Evolutionary conservation across 2,329 filamentous ascomycete genomes (phyloP), one percentile per base, ranked within the genome.

Genomic region (Alternaria arbusti): DNA sequence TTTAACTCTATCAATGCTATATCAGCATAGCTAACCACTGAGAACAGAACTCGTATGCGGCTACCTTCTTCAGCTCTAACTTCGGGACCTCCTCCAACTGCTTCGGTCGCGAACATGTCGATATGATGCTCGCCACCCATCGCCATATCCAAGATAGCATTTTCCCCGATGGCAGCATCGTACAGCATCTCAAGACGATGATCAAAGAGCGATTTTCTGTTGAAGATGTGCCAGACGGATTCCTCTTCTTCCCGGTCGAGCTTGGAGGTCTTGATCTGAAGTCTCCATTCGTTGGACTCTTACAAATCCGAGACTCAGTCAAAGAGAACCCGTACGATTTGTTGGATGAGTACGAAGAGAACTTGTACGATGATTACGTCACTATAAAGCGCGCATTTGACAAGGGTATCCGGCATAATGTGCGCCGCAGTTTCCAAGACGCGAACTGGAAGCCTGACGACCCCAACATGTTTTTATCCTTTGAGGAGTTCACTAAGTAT

Each of bases 131-230:
- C 4, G 73, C 77, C 4, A 85, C 84, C 0, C 84, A 86, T 65
- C 74, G 82, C 17, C 83, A 80, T 26, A 85, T 85, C 40, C 85
- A 88, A 67, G 74, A 81, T 9, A 76, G 79, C 44, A 77, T 87
- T 6, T 87, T 87, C 55, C 73, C 72, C 4, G 72, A 74, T 15
- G 67, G 74, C 0, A 77, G 73, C 32, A 74, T 80, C 1, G 74
- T 76, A 0, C 66, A 76, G 12, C 74, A 79, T 45, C 68, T 81
- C 28, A 86, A 87, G 54, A 77, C 79, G 13, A 79, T 82, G 7
- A 85, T 91, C 11, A 69, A 79, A 5, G 72, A 83, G 9, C 84
- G 86, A 0, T 91, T 90, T 64, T 78, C 79, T 3, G 79, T 85
- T 12, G 66, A 75, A 2, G 73, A 83, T 61, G 75, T 86, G 6